phyloP scores from a whole-genome alignment of 305 asterid species.

The Fraxinus paxiana region DNA sequence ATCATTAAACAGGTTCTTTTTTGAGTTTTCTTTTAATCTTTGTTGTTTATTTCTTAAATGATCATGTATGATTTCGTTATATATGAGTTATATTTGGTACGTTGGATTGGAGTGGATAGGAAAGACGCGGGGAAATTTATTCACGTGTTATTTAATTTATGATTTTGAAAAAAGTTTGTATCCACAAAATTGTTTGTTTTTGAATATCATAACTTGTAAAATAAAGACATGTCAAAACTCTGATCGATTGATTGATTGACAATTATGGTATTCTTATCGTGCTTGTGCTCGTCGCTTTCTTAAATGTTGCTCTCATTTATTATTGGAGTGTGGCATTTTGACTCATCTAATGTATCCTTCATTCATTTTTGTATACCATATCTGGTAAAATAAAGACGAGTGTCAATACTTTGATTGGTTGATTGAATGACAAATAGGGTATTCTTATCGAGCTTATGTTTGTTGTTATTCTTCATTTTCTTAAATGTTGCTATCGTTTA shows the following conservation, averaged over 20 bases:
- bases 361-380: not conserved
- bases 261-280: not conserved
- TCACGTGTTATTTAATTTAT: not conserved
- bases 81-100: not conserved
- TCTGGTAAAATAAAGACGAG: not conserved
- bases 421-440: not conserved
- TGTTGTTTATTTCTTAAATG: not conserved
- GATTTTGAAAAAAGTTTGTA: not conserved
- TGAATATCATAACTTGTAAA: not conserved
- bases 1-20: conserved; percentile 69
- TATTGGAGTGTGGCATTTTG: not conserved
- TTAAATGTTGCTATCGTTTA: not conserved
- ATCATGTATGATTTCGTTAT: not conserved
- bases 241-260: not conserved
- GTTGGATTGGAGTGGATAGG: not conserved
- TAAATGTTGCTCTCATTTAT: not conserved
- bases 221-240: not conserved
- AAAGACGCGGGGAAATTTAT: not conserved
- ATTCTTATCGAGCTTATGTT: not conserved
- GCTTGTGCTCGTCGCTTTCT: not conserved
- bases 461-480: not conserved
- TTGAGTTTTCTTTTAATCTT: not conserved
- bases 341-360: not conserved
- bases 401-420: not conserved
- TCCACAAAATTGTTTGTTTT: not conserved